Conservation (phyloP, 495 filamentous ascomycete species). For the Hypoxylon crocopeplum region DNA sequence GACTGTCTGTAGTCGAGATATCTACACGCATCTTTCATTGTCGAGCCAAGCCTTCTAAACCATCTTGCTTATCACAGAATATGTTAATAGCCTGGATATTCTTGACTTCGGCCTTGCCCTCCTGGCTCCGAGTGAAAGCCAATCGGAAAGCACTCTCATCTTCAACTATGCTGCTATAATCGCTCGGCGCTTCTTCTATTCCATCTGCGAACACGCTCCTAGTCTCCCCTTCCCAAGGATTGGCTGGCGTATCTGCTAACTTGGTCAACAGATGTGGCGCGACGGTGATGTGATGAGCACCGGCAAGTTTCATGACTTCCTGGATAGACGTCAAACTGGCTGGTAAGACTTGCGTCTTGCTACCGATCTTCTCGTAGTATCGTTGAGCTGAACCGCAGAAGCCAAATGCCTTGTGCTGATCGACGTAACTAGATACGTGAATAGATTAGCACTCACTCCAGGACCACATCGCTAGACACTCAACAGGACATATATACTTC, state of each 20-base stretch:
- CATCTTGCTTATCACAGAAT: constrained; percentile 66
- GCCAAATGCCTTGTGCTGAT: constrained; percentile 53
- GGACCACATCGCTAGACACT: too few relatives aligned
- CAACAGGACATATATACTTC: too few relatives aligned
- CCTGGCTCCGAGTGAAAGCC: constrained; percentile 56
- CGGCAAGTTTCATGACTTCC: constrained; percentile 65
- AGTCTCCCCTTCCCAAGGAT: constrained; percentile 36
- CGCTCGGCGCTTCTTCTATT: constrained; percentile 11
- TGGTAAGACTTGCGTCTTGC: constrained; percentile 60
- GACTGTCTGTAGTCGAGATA: too few relatives aligned
- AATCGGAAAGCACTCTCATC: constrained; percentile 56
- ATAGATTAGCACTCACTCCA: constrained; percentile 7
- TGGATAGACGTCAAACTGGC: constrained; percentile 62
- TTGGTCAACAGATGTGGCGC: constrained; percentile 57
- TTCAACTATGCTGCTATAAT: constrained; percentile 36
- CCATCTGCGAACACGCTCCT: constrained; percentile 47
- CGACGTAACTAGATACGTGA: constrained; percentile 46
- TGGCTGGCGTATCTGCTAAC: constrained; percentile 51
- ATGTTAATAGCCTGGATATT: constrained; percentile 66
- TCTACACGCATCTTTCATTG: constrained; percentile 24
- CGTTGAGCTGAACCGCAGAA: constrained; percentile 60
- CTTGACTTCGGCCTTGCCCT: constrained; percentile 60
- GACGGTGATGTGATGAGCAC: constrained; percentile 64
- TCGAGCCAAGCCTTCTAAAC: constrained; percentile 54
- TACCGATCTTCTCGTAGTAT: constrained; percentile 54